These are phyloP conservation scores for Diplodia mutila DNA, from an alignment of 2,329 filamentous ascomycete genomes.

Conservation along the genomic window DNA sequence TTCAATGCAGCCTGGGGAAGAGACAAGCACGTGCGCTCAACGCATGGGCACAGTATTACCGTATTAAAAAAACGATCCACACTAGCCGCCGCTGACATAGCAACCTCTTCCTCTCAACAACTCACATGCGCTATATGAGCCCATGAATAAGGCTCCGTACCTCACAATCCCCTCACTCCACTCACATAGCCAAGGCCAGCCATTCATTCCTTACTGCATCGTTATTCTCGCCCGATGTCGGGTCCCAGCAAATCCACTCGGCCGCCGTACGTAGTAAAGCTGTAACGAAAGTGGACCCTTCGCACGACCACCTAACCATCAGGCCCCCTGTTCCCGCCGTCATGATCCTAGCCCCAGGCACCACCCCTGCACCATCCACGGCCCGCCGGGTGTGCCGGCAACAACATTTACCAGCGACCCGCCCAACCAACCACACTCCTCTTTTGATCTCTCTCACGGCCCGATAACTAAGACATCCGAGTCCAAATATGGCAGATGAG, in stretches of 20 bases:
- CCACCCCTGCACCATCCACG: background rate
- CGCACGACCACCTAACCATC: background rate
- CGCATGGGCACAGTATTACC: background rate
- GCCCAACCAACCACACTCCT: background rate
- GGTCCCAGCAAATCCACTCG: background rate
- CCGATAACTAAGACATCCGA: background rate
- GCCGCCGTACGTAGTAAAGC: background rate
- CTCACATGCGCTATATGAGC: background rate
- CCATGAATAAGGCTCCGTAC: too few relatives aligned
- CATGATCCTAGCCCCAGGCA: background rate
- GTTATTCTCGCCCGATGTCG: too few relatives aligned
- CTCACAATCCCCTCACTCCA: background rate
- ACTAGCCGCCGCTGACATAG: background rate
- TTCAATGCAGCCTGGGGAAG: conserved; percentile 1
- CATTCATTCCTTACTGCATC: background rate
- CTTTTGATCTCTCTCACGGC: background rate
- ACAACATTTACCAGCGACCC: background rate
- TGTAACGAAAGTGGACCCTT: background rate
- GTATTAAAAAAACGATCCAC: background rate
- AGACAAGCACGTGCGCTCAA: background rate
- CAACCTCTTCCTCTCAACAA: too few relatives aligned
- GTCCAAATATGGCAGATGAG: background rate
- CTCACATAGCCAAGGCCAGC: background rate
- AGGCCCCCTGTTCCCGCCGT: background rate
- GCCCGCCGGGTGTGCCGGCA: background rate